Evolutionary conservation across 176 grass and related monocot genomes (phyloP).

Genomic region (Urochloa ruziziensis): DNA sequence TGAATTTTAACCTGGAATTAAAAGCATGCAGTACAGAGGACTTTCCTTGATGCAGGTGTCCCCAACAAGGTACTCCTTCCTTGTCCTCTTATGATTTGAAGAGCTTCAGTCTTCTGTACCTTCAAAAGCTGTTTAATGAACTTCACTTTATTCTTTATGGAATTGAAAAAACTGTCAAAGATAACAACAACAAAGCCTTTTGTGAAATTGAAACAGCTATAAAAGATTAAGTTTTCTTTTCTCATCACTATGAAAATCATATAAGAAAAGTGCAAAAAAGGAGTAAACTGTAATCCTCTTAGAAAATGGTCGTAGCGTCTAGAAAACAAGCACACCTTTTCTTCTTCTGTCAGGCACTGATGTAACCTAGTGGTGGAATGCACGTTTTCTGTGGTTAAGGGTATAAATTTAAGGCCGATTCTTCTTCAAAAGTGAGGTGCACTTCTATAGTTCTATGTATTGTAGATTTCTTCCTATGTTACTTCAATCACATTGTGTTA

Average conservation of each 20-base stretch:
- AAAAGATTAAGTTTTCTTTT: background rate
- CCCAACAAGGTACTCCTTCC: background rate
- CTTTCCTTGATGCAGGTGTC: background rate
- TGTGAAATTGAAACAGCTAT: constrained; percentile 4
- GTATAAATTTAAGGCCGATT: background rate
- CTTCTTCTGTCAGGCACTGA: background rate
- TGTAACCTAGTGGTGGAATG: background rate
- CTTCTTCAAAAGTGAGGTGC: background rate
- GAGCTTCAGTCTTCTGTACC: background rate
- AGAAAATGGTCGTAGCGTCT: background rate
- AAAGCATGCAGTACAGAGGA: background rate
- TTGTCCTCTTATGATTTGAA: background rate
- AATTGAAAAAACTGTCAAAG: background rate
- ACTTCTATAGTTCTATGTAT: background rate
- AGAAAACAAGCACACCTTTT: background rate
- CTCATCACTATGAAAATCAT: background rate
- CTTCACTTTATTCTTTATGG: background rate
- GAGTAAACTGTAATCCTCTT: background rate
- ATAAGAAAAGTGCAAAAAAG: background rate
- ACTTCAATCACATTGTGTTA: background rate
- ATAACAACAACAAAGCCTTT: background rate
- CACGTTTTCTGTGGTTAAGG: background rate
- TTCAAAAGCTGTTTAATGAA: background rate
- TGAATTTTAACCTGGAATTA: background rate
- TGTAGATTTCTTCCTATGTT: background rate